phyloP scores from a whole-genome alignment of 1,284 basidiomycete species.

The Afroboletus lepidellus region DNA sequence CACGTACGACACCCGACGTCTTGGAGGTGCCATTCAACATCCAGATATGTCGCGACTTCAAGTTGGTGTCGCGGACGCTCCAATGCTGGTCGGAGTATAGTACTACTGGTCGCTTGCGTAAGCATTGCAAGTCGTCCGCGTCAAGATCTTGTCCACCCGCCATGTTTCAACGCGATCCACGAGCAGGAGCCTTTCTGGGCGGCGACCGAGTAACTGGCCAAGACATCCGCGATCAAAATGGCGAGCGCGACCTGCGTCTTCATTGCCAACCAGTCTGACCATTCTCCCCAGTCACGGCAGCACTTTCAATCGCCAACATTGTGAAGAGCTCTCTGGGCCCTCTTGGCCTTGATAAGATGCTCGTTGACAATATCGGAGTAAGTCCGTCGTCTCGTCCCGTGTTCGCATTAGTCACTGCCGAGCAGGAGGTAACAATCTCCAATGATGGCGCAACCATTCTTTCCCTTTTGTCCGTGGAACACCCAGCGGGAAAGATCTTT shows the following conservation, averaged over 20 bases:
- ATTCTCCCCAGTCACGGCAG: constrained; percentile 78
- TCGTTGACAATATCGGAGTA: constrained; percentile 98
- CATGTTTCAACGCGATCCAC: constrained; percentile 86
- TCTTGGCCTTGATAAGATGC: constrained; percentile 95
- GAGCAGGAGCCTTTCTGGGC: constrained; percentile 88
- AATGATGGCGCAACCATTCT: constrained; percentile 99
- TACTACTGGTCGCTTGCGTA: constrained; percentile 27
- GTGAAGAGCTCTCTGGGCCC: constrained; percentile 97
- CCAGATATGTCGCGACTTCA: too few relatives aligned
- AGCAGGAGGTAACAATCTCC: constrained; percentile 96
- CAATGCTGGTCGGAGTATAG: neutral
- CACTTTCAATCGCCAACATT: constrained; percentile 95
- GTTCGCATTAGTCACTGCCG: constrained; percentile 8
- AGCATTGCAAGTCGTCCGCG: constrained; percentile 14
- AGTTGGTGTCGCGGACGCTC: too few relatives aligned
- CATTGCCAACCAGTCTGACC: constrained; percentile 1
- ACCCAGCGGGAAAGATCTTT: constrained; percentile 94
- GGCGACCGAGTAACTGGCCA: constrained; percentile 93
- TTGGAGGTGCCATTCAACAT: constrained; percentile 41
- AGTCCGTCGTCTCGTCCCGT: constrained; percentile 27
- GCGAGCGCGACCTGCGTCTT: constrained; percentile 39
- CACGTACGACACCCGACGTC: constrained; percentile 80
- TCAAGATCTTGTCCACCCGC: neutral
- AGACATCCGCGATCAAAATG: constrained; percentile 96
- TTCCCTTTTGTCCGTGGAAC: constrained; percentile 87